A percentile compares a stretch with the other conserved stretches of the same genome.
Conservation (phyloP, 2,329 filamentous ascomycete species). For the Berkeleyomyces basicola region DNA sequence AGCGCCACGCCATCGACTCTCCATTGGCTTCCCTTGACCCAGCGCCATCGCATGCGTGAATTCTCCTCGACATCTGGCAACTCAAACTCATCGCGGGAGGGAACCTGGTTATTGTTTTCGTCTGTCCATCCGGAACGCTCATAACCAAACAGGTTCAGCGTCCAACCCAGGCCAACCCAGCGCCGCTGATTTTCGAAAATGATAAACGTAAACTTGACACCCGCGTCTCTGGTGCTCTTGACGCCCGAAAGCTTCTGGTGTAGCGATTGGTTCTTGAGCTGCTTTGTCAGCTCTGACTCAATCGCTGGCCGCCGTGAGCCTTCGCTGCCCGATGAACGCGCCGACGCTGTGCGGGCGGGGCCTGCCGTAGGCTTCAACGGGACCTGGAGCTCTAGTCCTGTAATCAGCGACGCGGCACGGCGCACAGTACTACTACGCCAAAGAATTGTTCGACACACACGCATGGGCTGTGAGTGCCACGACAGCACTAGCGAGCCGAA, state of each 20-base stretch:
- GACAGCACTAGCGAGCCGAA: conserved; percentile 76
- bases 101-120: conserved; percentile 73
- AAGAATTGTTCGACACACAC: conserved; percentile 70
- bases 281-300: conserved; percentile 32
- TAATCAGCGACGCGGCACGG: conserved; percentile 51
- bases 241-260: neutral
- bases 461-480: conserved; percentile 78
- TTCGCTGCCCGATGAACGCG: conserved; percentile 17
- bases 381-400: conserved; percentile 58
- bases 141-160: conserved; percentile 74
- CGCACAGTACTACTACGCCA: conserved; percentile 76
- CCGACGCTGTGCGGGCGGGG: conserved; percentile 12
- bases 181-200: conserved; percentile 91
- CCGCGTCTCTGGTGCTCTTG: conserved; percentile 39
- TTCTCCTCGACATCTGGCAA: conserved; percentile 45
- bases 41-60: conserved; percentile 45
- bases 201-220: conserved; percentile 90
- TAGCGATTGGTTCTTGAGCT: conserved; percentile 21
- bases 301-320: conserved; percentile 12
- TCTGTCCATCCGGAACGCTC: conserved; percentile 89
- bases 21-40: conserved; percentile 79
- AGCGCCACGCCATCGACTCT: conserved; percentile 54
- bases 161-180: conserved; percentile 94
- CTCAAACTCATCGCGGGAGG: conserved; percentile 53
- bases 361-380: conserved; percentile 21